A percentile compares a stretch with the other conserved stretches of the same genome.
Conservation (phyloP, 306 rosid species). For the Pyrus pyrifolia region DNA sequence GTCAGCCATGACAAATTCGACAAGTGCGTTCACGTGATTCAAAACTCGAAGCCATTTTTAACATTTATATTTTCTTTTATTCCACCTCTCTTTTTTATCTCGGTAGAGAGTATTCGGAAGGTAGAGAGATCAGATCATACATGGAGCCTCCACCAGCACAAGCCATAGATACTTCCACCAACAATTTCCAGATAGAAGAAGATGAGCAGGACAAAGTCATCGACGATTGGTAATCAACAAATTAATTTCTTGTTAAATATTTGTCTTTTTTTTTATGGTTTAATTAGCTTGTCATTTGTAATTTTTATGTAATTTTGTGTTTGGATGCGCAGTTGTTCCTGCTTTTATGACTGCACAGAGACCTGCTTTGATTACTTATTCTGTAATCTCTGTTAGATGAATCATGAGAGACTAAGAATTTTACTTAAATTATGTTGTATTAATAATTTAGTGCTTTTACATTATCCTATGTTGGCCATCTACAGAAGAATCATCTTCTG, state of each 20-base stretch:
- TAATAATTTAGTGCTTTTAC: neutral
- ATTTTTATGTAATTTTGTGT: neutral
- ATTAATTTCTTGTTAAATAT: neutral
- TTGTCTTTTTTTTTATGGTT: neutral
- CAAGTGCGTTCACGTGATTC: neutral
- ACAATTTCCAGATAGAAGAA: slow-evolving; percentile 11
- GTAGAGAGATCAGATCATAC: neutral
- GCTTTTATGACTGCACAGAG: slow-evolving; percentile 49
- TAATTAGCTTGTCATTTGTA: neutral
- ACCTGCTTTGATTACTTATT: slow-evolving; percentile 47
- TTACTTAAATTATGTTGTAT: neutral
- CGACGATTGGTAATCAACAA: slow-evolving; percentile 40
- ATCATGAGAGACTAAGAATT: neutral
- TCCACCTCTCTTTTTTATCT: too few relatives aligned
- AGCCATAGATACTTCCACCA: slow-evolving; percentile 44
- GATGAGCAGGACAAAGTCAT: slow-evolving; percentile 43
- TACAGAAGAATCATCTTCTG: too few relatives aligned
- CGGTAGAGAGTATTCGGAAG: neutral
- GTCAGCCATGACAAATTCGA: neutral
- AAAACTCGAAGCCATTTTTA: neutral
- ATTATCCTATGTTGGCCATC: neutral
- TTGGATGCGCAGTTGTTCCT: slow-evolving; percentile 57
- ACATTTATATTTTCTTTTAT: neutral
- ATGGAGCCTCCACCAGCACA: slow-evolving; percentile 78
- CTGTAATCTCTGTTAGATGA: slow-evolving; percentile 35